Evolutionary conservation across 148 eudicot genomes (phyloP).

Genomic region (Rhododendron williamsianum): DNA sequence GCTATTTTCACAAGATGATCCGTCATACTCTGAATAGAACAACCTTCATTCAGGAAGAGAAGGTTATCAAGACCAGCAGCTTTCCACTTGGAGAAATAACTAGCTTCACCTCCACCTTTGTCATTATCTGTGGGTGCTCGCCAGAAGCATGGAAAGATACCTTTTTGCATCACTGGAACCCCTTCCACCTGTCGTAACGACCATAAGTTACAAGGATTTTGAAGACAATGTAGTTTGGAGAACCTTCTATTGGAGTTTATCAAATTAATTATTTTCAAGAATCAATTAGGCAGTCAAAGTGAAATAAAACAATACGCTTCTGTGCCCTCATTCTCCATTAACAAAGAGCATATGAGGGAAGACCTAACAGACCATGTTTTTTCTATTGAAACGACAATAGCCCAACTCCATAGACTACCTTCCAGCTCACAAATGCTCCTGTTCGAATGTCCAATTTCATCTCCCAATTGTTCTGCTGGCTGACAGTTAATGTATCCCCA

Average conservation of each 20-base stretch:
- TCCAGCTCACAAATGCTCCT: constrained; percentile 83
- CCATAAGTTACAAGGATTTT: background rate
- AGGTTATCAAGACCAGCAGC: constrained; percentile 60
- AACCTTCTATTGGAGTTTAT: background rate
- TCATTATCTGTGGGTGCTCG: constrained; percentile 97
- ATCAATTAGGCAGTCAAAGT: background rate
- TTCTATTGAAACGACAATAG: background rate
- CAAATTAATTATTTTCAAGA: background rate
- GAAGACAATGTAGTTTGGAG: background rate
- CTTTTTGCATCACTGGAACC: constrained; percentile 52
- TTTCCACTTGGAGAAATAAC: constrained; percentile 81
- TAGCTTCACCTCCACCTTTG: constrained; percentile 66
- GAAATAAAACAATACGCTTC: background rate
- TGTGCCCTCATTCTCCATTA: background rate
- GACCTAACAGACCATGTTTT: background rate
- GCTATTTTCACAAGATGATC: constrained; percentile 47
- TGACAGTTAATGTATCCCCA: constrained; percentile 49
- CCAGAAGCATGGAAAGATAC: constrained; percentile 90
- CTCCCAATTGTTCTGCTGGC: constrained; percentile 47
- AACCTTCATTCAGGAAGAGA: constrained; percentile 40
- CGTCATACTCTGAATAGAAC: constrained; percentile 37
- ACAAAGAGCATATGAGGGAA: background rate
- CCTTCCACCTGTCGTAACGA: constrained; percentile 57
- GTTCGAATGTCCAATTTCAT: constrained; percentile 48
- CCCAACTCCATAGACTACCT: constrained; percentile 39